Percentiles rank a stretch among this genome's conserved stretches.
Evolutionary conservation across 768 basidiomycete genomes (phyloP).

Genomic region (Trametes gibbosa): DNA sequence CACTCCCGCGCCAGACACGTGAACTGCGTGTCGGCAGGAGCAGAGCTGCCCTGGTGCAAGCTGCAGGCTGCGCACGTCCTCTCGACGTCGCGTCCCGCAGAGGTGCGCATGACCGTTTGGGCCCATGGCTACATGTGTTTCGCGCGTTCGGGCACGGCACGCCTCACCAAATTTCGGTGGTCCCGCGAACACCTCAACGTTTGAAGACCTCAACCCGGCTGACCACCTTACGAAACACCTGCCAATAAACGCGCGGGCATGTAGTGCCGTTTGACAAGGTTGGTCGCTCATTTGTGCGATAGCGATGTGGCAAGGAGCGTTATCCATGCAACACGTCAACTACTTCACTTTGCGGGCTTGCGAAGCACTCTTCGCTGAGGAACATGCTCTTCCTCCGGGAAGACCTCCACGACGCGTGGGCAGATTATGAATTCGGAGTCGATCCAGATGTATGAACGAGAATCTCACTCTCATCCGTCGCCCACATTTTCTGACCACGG

Average conservation of each 20-base stretch:
- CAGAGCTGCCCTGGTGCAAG: background rate
- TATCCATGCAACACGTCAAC: no score
- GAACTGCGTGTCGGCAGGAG: background rate
- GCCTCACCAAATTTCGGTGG: background rate
- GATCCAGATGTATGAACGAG: slow-evolving; percentile 29
- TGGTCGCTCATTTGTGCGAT: no score
- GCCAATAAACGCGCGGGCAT: no score
- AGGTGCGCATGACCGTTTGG: background rate
- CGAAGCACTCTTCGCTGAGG: slow-evolving; percentile 27
- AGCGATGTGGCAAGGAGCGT: no score
- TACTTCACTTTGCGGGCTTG: background rate
- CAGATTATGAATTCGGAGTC: slow-evolving; percentile 28
- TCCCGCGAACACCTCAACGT: background rate
- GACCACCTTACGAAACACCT: no score
- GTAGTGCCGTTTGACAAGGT: no score
- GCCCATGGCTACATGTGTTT: background rate
- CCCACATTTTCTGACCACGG: background rate
- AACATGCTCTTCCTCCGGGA: slow-evolving; percentile 29
- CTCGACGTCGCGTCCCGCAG: background rate
- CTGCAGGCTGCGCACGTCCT: background rate
- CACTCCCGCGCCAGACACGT: background rate
- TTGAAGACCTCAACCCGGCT: no score
- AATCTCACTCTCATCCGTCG: background rate
- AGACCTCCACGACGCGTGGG: slow-evolving; percentile 28
- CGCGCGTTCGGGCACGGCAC: background rate